These are phyloP conservation scores for Spizellomyces sp. DNA, from an alignment of 192 early-diverging fungal species.

Conservation along the genomic window DNA sequence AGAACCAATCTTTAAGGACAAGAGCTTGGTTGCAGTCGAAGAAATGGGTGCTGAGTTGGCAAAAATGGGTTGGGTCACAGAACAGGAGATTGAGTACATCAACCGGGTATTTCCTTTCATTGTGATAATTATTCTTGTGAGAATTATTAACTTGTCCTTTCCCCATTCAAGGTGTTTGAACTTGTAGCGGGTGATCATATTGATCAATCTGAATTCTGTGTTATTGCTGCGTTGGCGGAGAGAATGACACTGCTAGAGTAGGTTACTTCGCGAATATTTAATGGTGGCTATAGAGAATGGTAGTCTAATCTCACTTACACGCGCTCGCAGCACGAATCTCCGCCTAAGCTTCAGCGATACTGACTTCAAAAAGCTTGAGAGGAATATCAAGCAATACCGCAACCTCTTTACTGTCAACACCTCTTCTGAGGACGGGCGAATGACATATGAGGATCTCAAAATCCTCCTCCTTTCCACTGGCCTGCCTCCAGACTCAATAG, in stretches of 20 bases:
- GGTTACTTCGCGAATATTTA: not conserved
- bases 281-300: not conserved
- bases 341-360: slow-evolving; percentile 32
- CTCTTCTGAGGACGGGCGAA: slow-evolving; percentile 17
- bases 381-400: slow-evolving; percentile 31
- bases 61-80: slow-evolving; percentile 13
- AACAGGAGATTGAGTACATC: slow-evolving; percentile 26
- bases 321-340: slow-evolving; percentile 11
- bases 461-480: slow-evolving; percentile 31
- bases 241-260: slow-evolving; percentile 33
- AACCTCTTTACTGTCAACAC: slow-evolving; percentile 26
- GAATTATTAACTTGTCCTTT: not conserved
- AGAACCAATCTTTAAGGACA: slow-evolving; percentile 26
- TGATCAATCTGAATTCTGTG: slow-evolving; percentile 32
- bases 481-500: slow-evolving; percentile 2
- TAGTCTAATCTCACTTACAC: not conserved
- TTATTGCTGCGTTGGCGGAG: slow-evolving; percentile 33
- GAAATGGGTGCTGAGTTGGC: slow-evolving; percentile 16
- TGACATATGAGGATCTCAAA: slow-evolving; percentile 31
- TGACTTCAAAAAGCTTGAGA: slow-evolving; percentile 34
- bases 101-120: slow-evolving; percentile 10
- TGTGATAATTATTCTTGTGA: not conserved
- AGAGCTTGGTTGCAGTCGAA: slow-evolving; percentile 13
- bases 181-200: slow-evolving; percentile 30
- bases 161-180: slow-evolving; percentile 30